Evolutionary conservation across 1,139 yeast genomes (phyloP), one percentile per base, ranked within the genome.

Genomic region (Blastobotrys capitulatus): DNA sequence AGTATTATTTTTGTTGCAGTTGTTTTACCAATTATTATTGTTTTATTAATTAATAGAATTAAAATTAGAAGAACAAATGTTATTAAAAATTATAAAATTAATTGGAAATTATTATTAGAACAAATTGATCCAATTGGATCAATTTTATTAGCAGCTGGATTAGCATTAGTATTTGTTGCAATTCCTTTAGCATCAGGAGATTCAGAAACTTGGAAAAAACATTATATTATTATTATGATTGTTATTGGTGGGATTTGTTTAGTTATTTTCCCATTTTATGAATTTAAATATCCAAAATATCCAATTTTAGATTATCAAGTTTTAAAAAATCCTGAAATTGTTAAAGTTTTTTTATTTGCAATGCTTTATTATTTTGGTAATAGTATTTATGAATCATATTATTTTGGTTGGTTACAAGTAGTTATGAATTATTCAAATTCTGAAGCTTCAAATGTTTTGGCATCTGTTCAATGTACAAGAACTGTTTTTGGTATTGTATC

Each of bases 1-100:
- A 87, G 87, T 1, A 79, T 82, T 59, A 80, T 83, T 55, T 75
- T 80, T 69, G 89, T 89, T 19, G 69, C 82, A 35, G 61, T 78
- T 12, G 72, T 82, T 57, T 49, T 83, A 13, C 90, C 90, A 29
- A 66, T 83, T 10, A 42, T 57, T 31, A 18, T 31, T 19, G 48
- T 55, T 13, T 49, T 56, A 42, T 42, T 55, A 19, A 39, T 48
- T 38, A 50, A 52, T 20, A 49, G 53, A 35, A 31, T 38, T 10
- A 55, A 54, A 49, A 34, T 43, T 42, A 18, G 29, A 40, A 35
- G 16, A 13, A n/a, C 19, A 19, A 7, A 6, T 36, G 6, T 15
- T 22, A 6, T 26, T 19, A 18, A 6, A 10, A 10, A 36, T 27
- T 25, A 20, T 38, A 22, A n/a, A 22, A n/a, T 37, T 6, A 22